These are phyloP conservation scores for Tricholoma saponaceum DNA, from an alignment of 768 basidiomycete genomes.

Conservation along the genomic window DNA sequence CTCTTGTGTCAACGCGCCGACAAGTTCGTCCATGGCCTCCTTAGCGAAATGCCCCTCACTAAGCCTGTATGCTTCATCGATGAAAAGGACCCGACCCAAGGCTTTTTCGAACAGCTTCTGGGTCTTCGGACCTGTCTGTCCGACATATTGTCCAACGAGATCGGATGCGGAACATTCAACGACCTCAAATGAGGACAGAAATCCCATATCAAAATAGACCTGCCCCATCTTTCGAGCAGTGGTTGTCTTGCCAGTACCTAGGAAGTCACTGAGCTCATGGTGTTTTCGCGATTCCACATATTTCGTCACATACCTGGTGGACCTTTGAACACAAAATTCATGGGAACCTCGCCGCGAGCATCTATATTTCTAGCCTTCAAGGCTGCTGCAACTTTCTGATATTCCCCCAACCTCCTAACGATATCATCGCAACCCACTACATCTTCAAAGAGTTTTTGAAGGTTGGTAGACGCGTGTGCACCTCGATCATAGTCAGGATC, in stretches of 20 bases:
- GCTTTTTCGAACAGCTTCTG: slow-evolving; percentile 57
- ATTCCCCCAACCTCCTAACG: slow-evolving; percentile 42
- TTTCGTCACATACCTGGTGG: slow-evolving; percentile 49
- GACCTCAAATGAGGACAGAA: slow-evolving; percentile 44
- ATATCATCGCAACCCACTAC: slow-evolving; percentile 58
- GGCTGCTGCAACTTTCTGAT: slow-evolving; percentile 44
- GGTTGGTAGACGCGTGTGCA: slow-evolving; percentile 43
- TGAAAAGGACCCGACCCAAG: slow-evolving; percentile 62
- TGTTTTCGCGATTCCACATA: background rate
- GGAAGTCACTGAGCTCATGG: background rate
- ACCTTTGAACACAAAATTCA: slow-evolving; percentile 70
- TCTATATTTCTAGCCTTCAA: slow-evolving; percentile 40
- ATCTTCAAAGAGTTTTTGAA: slow-evolving; percentile 56
- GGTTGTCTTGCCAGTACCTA: slow-evolving; percentile 65
- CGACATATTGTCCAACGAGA: slow-evolving; percentile 65
- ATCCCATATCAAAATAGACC: slow-evolving; percentile 62
- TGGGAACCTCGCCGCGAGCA: slow-evolving; percentile 51
- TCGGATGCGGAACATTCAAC: slow-evolving; percentile 68
- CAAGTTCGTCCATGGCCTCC: slow-evolving; percentile 72
- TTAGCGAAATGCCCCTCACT: slow-evolving; percentile 58
- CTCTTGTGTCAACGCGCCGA: slow-evolving; percentile 56
- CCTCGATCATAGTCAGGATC: slow-evolving; percentile 58
- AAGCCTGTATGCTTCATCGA: slow-evolving; percentile 70
- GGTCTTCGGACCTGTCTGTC: slow-evolving; percentile 70
- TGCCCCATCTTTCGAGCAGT: slow-evolving; percentile 59